Evolutionary conservation across 179 eudicot genomes (phyloP), one percentile per base, ranked within the genome.

Genomic region (Pouteria campechiana): DNA sequence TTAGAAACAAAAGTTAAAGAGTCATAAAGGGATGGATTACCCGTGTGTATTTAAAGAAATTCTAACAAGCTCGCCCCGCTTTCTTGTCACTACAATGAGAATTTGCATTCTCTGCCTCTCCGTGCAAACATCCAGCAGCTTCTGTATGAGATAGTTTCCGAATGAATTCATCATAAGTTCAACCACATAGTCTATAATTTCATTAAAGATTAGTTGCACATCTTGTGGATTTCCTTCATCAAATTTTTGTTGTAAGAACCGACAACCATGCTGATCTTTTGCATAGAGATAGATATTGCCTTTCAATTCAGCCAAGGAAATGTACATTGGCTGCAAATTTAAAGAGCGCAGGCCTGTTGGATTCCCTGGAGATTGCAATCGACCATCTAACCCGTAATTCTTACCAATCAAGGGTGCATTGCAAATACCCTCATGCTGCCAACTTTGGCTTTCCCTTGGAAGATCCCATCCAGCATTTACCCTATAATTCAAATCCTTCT

Each of bases 71-170:
- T 75, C 72, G 15, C 87, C 76, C 2, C 70, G 83, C 19, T 65
- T 63, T 61, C 56, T 61, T 32, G 97, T 80, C 25, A 75, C 70
- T 57, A 54, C 55, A 7, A 68, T 65, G 24, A 84, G 56, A 51
- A 88, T 78, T 52, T 54, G 72, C 80, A 65, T 70, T 59, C 75
- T 69, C 57, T 88, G 97, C 28, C 73, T 85, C 34, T 84, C 93
- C 58, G 52, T 67, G 46, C 92, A 80, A 11, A 80, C 82, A 34
- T 71, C 80, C 66, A 84, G 42, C 47, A 88, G 44, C 46, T 88
- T 88, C 46, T 88, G 97, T 44, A 88, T 67, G 21, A 88, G 88
- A 52, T 86, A 83, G 46, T 86, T 86, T 24, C 93, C 96, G 65
- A 86, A 86, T 5, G 89, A 74, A 54, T 86, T 70, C 56, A 72